Evolutionary conservation across 352 stramenopile genomes (phyloP).

Genomic region (Globisporangium abappressorium): DNA sequence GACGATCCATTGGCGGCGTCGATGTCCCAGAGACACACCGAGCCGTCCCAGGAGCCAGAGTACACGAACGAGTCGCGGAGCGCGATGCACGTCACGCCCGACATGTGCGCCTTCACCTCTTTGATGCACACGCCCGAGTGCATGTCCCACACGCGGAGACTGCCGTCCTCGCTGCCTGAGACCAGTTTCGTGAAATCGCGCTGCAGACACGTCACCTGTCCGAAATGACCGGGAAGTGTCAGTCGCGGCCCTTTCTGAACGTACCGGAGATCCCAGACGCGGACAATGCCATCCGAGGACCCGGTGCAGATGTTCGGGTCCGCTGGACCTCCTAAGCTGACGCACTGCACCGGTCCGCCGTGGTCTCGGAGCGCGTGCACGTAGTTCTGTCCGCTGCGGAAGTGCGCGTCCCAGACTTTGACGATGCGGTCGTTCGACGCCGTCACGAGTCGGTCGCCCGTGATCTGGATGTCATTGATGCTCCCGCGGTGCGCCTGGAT

Average conservation of each 20-base stretch:
- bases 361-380: constrained; percentile 61
- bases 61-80: constrained; percentile 64
- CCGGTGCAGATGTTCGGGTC: constrained; percentile 81
- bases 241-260: constrained; percentile 66
- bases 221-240: constrained; percentile 44
- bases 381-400: constrained; percentile 45
- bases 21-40: constrained; percentile 66
- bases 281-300: constrained; percentile 66
- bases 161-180: constrained; percentile 72
- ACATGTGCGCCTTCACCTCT: constrained; percentile 52
- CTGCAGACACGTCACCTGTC: constrained; percentile 61
- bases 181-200: constrained; percentile 82
- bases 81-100: constrained; percentile 60
- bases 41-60: constrained; percentile 75
- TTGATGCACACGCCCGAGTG: constrained; percentile 69
- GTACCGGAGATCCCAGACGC: constrained; percentile 81
- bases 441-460: constrained; percentile 67
- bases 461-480: constrained; percentile 69
- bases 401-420: constrained; percentile 79
- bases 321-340: constrained; percentile 65
- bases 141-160: constrained; percentile 75
- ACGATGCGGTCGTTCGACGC: constrained; percentile 69
- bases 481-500: constrained; percentile 51
- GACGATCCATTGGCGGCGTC: constrained; percentile 20
- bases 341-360: constrained; percentile 61